Evolutionary conservation across 1,284 basidiomycete genomes (phyloP), one percentile per base, ranked within the genome.

Genomic region (Puccinia triticina): DNA sequence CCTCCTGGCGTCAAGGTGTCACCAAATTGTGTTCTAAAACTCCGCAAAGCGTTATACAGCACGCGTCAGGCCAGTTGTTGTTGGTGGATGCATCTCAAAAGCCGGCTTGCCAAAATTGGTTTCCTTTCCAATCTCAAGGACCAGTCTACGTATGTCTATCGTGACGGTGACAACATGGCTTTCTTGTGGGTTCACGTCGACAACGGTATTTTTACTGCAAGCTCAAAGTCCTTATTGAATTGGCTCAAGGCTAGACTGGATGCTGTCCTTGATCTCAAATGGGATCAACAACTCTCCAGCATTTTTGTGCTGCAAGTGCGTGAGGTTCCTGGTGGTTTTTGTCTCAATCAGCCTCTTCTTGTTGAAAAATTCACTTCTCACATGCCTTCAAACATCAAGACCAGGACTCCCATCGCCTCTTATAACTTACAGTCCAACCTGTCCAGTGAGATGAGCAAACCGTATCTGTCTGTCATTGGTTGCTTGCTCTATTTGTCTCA

Each of bases 401-500:
- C 66, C 14, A 7, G 14, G 4, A 37, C 32, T 4, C 66, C 66
- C 5, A 16, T 43, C 8, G 1, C 34, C 7, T 29, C 5, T 40
- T 29, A 3, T 2, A n/a, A 7, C 66, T 29, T 69, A 7, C 4
- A 12, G 4, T 69, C 66, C 14, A 69, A 69, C 23, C 11, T 21
- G 5, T 37, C 66, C 11, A 18, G 11, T 2, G 21, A n/a, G 11
- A 48, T 43, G 43, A 43, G 59, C 29, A n/a, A n/a, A 11, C 37
- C 48, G 14, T 77, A 77, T 48, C 43, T 67, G 0, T 66, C n/a
- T 14, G 18, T 18, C 12, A 66, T 77, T 66, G 76, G 76, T 3
- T 8, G n/a, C 11, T 37, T 77, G 8, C 29, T 46, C 11, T 77
- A 77, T 23, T 46, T 77, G 37, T 32, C 61, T 8, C 50, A 59